Base-by-base conservation (phyloP, 305 asterid species). In the Fraxinus sp. region DNA sequence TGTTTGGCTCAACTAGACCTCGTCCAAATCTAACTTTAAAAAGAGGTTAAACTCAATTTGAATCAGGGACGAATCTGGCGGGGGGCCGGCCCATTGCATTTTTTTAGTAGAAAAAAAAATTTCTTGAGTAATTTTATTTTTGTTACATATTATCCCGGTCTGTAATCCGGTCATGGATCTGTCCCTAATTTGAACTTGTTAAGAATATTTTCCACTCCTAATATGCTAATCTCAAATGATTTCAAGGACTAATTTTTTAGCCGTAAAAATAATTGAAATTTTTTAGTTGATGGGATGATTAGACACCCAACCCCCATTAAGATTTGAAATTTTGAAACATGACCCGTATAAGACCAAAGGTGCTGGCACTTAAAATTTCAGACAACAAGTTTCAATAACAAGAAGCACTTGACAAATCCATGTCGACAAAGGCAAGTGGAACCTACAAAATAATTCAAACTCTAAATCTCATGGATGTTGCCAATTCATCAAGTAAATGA, bases 401-500 rank as follows among this genome's bases (percentile, higher is more conserved):
- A 73, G 75, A 28, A 82, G 70, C 83, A 55, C 80, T 77, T 78
- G 81, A 64, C 79, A 70, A 75, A 77, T 64, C 82, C 82, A 83
- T 78, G 85, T 85, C 86, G 84, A 83, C 88, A 81, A 22, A 77
- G 68, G 74, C 86, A 81, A 52, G 73, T 84, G 88, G 92, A 57
- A 5, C 89, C 93, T 88, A 85, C 84, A 41, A 86, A 80, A 82
- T 77, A 87, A 87, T 86, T 85, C 79, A 86, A 80, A 79, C 84
- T 79, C 87, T 87, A 87, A 86, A 90, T 93, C 92, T 88, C 72
- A 85, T 82, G 86, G 95, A 93, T 89, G 93, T 91, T 86, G 93
- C 92, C 93, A 89, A 89, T 91, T 89, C 97, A 89, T 82, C 77
- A 84, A 80, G 55, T 81, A 88, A 87, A 90, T 90, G 93, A 90